These are phyloP conservation scores for Carex cristatella DNA, from an alignment of 176 grass and related monocot species.

Conservation along the genomic window DNA sequence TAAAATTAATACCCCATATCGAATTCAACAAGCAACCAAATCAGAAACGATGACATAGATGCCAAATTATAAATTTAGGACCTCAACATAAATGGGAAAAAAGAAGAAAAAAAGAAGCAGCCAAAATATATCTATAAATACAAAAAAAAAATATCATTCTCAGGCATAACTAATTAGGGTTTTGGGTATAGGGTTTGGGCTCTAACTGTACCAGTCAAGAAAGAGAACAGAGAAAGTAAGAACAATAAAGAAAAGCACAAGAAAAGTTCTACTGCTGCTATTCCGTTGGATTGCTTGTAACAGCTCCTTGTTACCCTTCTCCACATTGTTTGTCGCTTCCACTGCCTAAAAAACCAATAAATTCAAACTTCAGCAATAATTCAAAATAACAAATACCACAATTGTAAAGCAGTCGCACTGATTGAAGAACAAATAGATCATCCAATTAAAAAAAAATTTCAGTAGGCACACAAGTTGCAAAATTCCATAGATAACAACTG, in stretches of 20 bases:
- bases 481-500: constrained; percentile 3
- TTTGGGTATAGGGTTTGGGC: no score
- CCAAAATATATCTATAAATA: not conserved
- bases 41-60: not conserved
- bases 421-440: not conserved
- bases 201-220: constrained; percentile 80
- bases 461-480: not conserved
- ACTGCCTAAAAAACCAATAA: constrained; percentile 49
- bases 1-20: no score
- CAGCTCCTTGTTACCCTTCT: constrained; percentile 76
- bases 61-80: not conserved
- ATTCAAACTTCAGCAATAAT: not conserved
- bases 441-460: not conserved
- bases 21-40: no score
- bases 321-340: constrained; percentile 92
- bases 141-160: not conserved
- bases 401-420: not conserved
- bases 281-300: constrained; percentile 84
- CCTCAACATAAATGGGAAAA: not conserved
- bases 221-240: constrained; percentile 88
- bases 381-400: not conserved
- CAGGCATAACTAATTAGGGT: not conserved
- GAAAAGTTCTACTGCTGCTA: constrained; percentile 91
- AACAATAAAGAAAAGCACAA: constrained; percentile 90
- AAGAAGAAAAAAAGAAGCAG: not conserved